Conservation (phyloP, 495 filamentous ascomycete genomes). For the Hypoxylon cercidicola region DNA sequence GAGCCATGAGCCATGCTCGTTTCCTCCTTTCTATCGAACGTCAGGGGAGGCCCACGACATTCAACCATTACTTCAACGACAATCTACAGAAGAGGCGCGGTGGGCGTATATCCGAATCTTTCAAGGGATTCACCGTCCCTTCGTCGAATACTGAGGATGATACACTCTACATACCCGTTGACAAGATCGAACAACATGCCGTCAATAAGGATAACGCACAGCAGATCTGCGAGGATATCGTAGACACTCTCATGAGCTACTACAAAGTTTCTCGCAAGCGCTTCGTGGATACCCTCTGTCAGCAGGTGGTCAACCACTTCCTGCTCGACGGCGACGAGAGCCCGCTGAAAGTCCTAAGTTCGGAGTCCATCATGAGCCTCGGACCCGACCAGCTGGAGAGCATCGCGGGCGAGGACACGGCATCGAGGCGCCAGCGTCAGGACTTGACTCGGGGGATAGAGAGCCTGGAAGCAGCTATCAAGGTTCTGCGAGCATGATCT, state of each 20-base stretch:
- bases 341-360: constrained; percentile 45
- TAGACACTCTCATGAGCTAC: constrained; percentile 6
- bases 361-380: constrained; percentile 43
- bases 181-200: neutral
- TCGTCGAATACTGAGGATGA: neutral
- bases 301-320: constrained; percentile 44
- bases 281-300: constrained; percentile 4
- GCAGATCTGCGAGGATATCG: constrained; percentile 14
- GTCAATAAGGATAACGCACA: neutral
- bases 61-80: constrained; percentile 63
- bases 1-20: constrained; percentile 50
- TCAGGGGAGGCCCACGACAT: constrained; percentile 53
- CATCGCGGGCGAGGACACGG: constrained; percentile 51
- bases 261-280: constrained; percentile 6
- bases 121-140: neutral
- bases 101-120: neutral
- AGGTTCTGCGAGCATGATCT: constrained; percentile 28
- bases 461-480: constrained; percentile 38
- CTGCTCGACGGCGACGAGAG: constrained; percentile 45
- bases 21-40: constrained; percentile 61
- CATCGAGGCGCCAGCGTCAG: constrained; percentile 35
- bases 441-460: constrained; percentile 30
- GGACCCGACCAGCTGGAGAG: constrained; percentile 45
- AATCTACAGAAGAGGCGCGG: constrained; percentile 53
- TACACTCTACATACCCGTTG: neutral